These are phyloP conservation scores for Torulaspora quercuum DNA, from an alignment of 805 yeast genomes.

Conservation along the genomic window DNA sequence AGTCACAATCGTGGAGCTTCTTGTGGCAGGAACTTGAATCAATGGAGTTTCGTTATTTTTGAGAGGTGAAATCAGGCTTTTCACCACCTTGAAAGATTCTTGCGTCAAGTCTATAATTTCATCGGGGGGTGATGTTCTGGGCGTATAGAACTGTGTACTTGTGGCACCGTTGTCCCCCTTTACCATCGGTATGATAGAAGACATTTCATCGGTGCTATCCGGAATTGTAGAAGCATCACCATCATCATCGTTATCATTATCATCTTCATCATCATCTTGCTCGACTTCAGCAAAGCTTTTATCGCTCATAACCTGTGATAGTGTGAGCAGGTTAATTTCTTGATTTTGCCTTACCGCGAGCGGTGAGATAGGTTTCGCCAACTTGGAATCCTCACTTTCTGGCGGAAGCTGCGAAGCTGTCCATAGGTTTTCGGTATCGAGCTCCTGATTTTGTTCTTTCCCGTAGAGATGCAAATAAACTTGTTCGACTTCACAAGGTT, in stretches of 20 bases:
- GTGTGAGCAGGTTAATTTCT: constrained; percentile 20
- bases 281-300: constrained; percentile 3
- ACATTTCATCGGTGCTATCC: constrained; percentile 17
- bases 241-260: not conserved
- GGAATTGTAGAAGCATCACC: constrained; percentile 14
- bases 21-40: constrained; percentile 36
- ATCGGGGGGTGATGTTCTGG: constrained; percentile 9
- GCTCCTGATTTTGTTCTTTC: constrained; percentile 4
- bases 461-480: constrained; percentile 31
- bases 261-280: constrained; percentile 2
- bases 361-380: not conserved
- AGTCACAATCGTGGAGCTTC: constrained; percentile 22
- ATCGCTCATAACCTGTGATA: constrained; percentile 33
- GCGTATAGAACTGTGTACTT: constrained; percentile 8
- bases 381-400: not conserved
- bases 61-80: constrained; percentile 30
- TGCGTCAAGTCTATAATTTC: constrained; percentile 30
- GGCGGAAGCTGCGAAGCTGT: constrained; percentile 25
- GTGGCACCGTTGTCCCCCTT: constrained; percentile 3
- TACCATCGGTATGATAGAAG: constrained; percentile 14
- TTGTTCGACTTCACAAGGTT: constrained; percentile 21
- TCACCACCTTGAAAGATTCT: constrained; percentile 31
- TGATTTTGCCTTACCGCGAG: constrained; percentile 4
- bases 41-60: constrained; percentile 14
- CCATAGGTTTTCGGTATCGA: constrained; percentile 20